Evolutionary conservation across 805 yeast species (phyloP).

Genomic region (Helenozyma baotianmanensis): DNA sequence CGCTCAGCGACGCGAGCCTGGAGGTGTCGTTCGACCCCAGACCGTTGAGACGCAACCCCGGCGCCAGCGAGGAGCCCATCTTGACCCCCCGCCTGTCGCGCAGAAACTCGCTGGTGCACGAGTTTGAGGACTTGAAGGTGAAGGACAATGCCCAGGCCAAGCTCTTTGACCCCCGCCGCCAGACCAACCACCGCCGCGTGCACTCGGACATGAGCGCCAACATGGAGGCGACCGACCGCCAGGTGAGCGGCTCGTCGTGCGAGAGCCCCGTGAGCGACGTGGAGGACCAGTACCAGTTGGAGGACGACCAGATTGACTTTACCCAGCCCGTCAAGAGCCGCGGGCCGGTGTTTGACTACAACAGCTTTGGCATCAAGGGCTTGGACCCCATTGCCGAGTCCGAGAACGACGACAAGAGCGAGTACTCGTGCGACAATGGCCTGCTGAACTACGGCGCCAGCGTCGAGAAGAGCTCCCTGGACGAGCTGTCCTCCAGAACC

Average conservation of each 20-base stretch:
- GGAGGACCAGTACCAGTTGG: constrained; percentile 4
- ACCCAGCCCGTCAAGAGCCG: constrained; percentile 4
- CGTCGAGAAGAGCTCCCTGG: constrained; percentile 11
- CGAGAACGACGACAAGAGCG: constrained; percentile 23
- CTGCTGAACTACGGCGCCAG: constrained; percentile 27
- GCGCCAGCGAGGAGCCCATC: constrained; percentile 15
- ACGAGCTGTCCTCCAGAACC: constrained; percentile 24
- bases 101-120: constrained; percentile 16
- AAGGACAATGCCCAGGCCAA: no score
- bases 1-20: background rate
- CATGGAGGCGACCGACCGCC: constrained; percentile 3
- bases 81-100: constrained; percentile 23
- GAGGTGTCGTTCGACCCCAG: constrained; percentile 17
- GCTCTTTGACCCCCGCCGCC: constrained; percentile 15
- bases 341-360: constrained; percentile 18
- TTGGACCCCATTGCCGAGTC: constrained; percentile 38
- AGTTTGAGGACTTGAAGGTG: constrained; percentile 3
- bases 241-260: constrained; percentile 3
- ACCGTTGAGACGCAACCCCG: background rate
- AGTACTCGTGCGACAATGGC: constrained; percentile 15
- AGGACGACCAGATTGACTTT: constrained; percentile 12
- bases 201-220: constrained; percentile 10
- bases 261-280: constrained; percentile 8
- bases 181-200: constrained; percentile 14
- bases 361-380: constrained; percentile 23